Conservation (phyloP, 2,329 filamentous ascomycete genomes). For the Venturia pyrina region DNA sequence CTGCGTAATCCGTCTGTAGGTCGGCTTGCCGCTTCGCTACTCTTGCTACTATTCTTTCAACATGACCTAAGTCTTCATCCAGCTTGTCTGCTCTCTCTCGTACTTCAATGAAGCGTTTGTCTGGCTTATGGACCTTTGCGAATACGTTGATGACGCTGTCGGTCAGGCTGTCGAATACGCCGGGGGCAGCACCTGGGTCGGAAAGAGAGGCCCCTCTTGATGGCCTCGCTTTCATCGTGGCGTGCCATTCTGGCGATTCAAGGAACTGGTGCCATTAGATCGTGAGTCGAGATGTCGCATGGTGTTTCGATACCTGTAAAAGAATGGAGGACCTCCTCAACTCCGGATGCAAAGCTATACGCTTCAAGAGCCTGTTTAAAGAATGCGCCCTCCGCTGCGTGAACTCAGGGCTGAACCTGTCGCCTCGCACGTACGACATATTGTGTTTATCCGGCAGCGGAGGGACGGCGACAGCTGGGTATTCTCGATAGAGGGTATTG, state of each 20-base stretch:
- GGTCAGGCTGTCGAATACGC: constrained; percentile 89
- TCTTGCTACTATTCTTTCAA: constrained; percentile 90
- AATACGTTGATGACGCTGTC: constrained; percentile 97
- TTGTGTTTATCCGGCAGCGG: constrained; percentile 97
- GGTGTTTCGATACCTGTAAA: constrained; percentile 37
- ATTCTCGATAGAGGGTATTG: constrained; percentile 80
- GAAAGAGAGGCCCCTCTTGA: constrained; percentile 48
- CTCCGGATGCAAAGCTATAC: constrained; percentile 78
- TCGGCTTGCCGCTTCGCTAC: constrained; percentile 82
- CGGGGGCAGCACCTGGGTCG: constrained; percentile 40
- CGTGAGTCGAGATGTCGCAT: background rate
- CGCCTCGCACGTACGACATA: constrained; percentile 95
- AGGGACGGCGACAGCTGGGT: constrained; percentile 83
- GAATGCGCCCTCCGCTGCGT: constrained; percentile 81
- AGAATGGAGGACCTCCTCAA: constrained; percentile 75
- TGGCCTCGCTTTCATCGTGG: constrained; percentile 75
- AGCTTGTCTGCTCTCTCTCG: constrained; percentile 87
- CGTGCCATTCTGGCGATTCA: constrained; percentile 92
- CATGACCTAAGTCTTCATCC: constrained; percentile 77
- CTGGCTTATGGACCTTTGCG: constrained; percentile 89
- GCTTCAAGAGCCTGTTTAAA: constrained; percentile 79
- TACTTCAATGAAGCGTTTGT: constrained; percentile 89
- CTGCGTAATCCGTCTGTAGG: constrained; percentile 76
- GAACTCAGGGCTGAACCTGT: constrained; percentile 90
- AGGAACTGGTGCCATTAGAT: constrained; percentile 51